These are phyloP conservation scores for Ogataea pini DNA, from an alignment of 805 yeast species.

Conservation along the genomic window DNA sequence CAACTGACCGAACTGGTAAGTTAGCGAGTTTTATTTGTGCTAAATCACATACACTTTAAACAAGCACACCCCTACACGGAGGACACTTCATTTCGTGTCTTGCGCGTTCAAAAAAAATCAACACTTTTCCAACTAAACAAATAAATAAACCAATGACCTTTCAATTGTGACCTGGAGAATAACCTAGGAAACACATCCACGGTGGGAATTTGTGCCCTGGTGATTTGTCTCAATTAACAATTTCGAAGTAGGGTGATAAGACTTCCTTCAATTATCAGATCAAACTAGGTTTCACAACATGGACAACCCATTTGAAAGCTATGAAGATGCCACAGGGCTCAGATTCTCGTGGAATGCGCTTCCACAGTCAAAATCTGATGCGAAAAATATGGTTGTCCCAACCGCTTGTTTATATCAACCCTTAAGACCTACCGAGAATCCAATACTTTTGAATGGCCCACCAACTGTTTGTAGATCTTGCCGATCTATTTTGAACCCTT, in stretches of 20 bases:
- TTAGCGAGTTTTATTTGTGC: too few species aligned
- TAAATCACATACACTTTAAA: too few species aligned
- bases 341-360: constrained; percentile 72
- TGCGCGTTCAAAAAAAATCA: constrained; percentile 6
- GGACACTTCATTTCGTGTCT: not conserved
- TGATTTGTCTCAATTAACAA: too few species aligned
- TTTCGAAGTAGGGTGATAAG: too few species aligned
- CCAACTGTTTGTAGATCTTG: constrained; percentile 56
- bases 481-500: constrained; percentile 56
- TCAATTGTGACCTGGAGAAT: not conserved
- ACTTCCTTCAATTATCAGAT: too few species aligned
- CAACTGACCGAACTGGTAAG: too few species aligned
- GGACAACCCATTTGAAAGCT: constrained; percentile 41
- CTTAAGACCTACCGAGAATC: constrained; percentile 45
- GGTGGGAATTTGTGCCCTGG: not conserved
- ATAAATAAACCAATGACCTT: not conserved
- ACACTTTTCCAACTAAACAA: constrained; percentile 7
- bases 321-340: constrained; percentile 73
- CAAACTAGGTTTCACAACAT: too few species aligned
- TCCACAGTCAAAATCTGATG: constrained; percentile 56
- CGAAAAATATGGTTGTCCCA: constrained; percentile 54
- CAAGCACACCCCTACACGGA: constrained; percentile 4
- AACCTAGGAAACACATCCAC: not conserved
- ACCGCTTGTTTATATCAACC: constrained; percentile 62
- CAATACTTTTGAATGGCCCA: constrained; percentile 39